Evolutionary conservation across 345 rosid species (phyloP).

Genomic region (Linum lewisii): DNA sequence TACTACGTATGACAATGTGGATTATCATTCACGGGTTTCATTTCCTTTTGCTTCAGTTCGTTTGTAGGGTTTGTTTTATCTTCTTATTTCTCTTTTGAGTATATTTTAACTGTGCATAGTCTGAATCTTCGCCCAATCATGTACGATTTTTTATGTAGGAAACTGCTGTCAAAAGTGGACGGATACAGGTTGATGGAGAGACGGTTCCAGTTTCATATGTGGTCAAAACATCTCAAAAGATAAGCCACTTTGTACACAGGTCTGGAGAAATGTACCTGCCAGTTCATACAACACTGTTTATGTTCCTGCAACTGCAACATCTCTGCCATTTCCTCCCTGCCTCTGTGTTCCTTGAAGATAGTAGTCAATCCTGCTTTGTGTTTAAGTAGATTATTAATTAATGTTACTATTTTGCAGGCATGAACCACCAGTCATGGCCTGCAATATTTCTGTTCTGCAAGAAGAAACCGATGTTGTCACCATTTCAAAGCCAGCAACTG

Average conservation of each 20-base stretch:
- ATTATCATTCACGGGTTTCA: not conserved
- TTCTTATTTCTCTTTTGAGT: not conserved
- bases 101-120: no score
- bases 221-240: slow-evolving; percentile 70
- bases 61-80: not conserved
- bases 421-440: slow-evolving; percentile 76
- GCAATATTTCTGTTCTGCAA: slow-evolving; percentile 46
- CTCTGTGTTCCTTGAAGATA: slow-evolving; percentile 9
- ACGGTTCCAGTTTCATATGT: slow-evolving; percentile 61
- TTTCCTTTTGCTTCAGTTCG: not conserved
- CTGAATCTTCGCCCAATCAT: not conserved
- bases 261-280: slow-evolving; percentile 10
- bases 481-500: slow-evolving; percentile 73
- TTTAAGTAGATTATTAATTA: slow-evolving; percentile 15
- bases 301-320: not conserved
- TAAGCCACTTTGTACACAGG: slow-evolving; percentile 90
- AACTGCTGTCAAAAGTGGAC: slow-evolving; percentile 70
- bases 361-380: not conserved
- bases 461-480: slow-evolving; percentile 69
- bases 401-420: slow-evolving; percentile 54
- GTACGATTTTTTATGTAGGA: slow-evolving; percentile 32
- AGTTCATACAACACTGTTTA: not conserved
- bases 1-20: slow-evolving; percentile 44
- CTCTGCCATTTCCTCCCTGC: not conserved
- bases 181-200: slow-evolving; percentile 79